A percentile compares a stretch with the other conserved stretches of the same genome.
Conservation (phyloP, 768 basidiomycete genomes). For the Hericium coralloides region DNA sequence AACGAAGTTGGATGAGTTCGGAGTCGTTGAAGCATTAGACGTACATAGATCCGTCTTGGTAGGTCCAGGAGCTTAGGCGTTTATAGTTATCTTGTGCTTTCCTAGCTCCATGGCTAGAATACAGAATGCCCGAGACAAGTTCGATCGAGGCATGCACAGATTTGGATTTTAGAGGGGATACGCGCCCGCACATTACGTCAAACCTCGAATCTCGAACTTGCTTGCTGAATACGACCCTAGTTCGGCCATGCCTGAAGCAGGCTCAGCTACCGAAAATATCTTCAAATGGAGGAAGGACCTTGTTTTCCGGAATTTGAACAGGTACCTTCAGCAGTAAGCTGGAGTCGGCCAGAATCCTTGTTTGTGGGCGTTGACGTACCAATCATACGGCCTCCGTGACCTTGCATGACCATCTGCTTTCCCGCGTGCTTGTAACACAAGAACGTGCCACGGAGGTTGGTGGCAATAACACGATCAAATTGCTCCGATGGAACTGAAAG, state of each 20-base stretch:
- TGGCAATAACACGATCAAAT: constrained; percentile 9
- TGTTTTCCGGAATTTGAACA: constrained; percentile 1
- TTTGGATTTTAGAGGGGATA: not conserved
- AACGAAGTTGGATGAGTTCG: not conserved
- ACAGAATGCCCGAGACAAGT: not conserved
- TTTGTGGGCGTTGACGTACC: constrained; percentile 5
- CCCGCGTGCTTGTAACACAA: constrained; percentile 18
- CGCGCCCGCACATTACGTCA: constrained; percentile 20
- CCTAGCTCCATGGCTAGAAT: constrained; percentile 13
- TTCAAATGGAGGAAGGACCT: not conserved
- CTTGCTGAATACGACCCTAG: constrained; percentile 20
- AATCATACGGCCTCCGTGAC: constrained; percentile 17
- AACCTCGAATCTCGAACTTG: constrained; percentile 23
- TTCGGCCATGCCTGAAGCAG: constrained; percentile 2
- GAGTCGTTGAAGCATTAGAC: not conserved
- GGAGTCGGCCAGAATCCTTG: not conserved
- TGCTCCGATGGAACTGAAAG: constrained; percentile 14
- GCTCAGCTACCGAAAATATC: not conserved
- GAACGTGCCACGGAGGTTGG: constrained; percentile 16
- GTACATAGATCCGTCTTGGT: not conserved
- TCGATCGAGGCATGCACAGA: not conserved
- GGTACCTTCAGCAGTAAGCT: constrained; percentile 5
- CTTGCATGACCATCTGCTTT: constrained; percentile 18
- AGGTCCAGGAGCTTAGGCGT: constrained; percentile 8
- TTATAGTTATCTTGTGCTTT: constrained; percentile 15